Percentiles rank a stretch among this genome's conserved stretches.
These are phyloP conservation scores for Phytophthora cryptogea DNA, from an alignment of 352 stramenopile species.

Conservation along the genomic window DNA sequence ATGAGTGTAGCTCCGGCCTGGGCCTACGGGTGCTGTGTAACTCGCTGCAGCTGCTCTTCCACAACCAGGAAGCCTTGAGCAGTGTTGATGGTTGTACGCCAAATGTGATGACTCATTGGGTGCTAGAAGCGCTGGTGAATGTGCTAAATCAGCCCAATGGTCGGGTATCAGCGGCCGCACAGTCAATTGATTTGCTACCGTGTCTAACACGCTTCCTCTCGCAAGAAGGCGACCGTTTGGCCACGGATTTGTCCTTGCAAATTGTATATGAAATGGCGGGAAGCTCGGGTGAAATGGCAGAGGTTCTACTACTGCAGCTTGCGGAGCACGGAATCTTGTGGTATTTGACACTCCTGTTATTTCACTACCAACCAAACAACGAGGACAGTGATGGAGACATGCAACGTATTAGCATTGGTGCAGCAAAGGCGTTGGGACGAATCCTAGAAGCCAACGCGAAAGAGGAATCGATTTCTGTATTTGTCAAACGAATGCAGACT, in stretches of 20 bases:
- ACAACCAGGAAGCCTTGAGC: slow-evolving; percentile 68
- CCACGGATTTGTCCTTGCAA: slow-evolving; percentile 79
- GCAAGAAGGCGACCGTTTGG: slow-evolving; percentile 67
- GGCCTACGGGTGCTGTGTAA: slow-evolving; percentile 76
- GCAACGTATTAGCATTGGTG: slow-evolving; percentile 71
- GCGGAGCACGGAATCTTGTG: slow-evolving; percentile 83
- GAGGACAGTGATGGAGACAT: slow-evolving; percentile 42
- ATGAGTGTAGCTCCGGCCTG: slow-evolving; percentile 72
- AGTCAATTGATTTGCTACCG: slow-evolving; percentile 82
- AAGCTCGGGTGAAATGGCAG: slow-evolving; percentile 79
- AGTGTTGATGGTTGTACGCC: slow-evolving; percentile 60
- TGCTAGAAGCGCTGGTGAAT: slow-evolving; percentile 80
- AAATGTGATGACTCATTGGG: slow-evolving; percentile 77
- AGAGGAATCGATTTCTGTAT: slow-evolving; percentile 76
- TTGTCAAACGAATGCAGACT: slow-evolving; percentile 80
- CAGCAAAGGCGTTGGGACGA: slow-evolving; percentile 72
- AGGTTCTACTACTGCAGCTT: slow-evolving; percentile 79
- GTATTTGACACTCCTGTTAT: slow-evolving; percentile 86
- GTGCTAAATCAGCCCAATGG: slow-evolving; percentile 85
- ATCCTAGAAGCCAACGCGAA: slow-evolving; percentile 71
- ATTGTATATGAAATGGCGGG: slow-evolving; percentile 85
- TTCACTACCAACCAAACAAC: slow-evolving; percentile 51
- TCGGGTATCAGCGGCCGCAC: slow-evolving; percentile 74
- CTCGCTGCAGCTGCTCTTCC: slow-evolving; percentile 75
- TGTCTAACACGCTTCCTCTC: slow-evolving; percentile 78